phyloP scores from a whole-genome alignment of 1,139 yeast species.

The Petasospora fabianii region DNA sequence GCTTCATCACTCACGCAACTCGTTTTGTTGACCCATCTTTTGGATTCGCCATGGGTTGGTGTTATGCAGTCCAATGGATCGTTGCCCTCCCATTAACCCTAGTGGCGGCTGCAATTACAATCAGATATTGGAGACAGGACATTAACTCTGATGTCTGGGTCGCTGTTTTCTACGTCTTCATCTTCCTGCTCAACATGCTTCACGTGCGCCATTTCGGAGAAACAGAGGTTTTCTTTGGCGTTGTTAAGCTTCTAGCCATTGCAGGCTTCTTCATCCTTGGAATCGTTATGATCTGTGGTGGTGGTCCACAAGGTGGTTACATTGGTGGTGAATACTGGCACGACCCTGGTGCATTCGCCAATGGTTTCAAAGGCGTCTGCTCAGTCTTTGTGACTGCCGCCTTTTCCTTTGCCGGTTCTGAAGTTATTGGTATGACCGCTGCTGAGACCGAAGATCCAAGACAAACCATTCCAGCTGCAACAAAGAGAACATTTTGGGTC shows the following conservation, averaged over 20 bases:
- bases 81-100: slow-evolving; percentile 67
- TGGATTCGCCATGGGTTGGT: slow-evolving; percentile 77
- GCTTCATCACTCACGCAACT: slow-evolving; percentile 65
- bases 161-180: slow-evolving; percentile 53
- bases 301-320: slow-evolving; percentile 49
- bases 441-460: slow-evolving; percentile 85
- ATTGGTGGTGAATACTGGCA: slow-evolving; percentile 57
- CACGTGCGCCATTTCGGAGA: slow-evolving; percentile 60
- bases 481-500: slow-evolving; percentile 78
- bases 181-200: slow-evolving; percentile 52
- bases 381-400: slow-evolving; percentile 54
- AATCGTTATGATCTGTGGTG: slow-evolving; percentile 58
- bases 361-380: slow-evolving; percentile 57
- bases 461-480: slow-evolving; percentile 63
- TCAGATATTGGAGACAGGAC: slow-evolving; percentile 57
- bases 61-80: slow-evolving; percentile 70
- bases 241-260: slow-evolving; percentile 59
- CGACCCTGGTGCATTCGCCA: slow-evolving; percentile 54
- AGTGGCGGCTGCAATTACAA: slow-evolving; percentile 69
- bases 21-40: slow-evolving; percentile 67
- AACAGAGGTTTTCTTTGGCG: slow-evolving; percentile 55
- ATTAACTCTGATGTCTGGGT: slow-evolving; percentile 68
- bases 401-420: slow-evolving; percentile 60
- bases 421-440: slow-evolving; percentile 80
- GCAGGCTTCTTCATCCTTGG: slow-evolving; percentile 70